Percentiles rank a stretch among this genome's conserved stretches.
Conservation (phyloP, 2,329 filamentous ascomycete species). For the Knufia petricola region DNA sequence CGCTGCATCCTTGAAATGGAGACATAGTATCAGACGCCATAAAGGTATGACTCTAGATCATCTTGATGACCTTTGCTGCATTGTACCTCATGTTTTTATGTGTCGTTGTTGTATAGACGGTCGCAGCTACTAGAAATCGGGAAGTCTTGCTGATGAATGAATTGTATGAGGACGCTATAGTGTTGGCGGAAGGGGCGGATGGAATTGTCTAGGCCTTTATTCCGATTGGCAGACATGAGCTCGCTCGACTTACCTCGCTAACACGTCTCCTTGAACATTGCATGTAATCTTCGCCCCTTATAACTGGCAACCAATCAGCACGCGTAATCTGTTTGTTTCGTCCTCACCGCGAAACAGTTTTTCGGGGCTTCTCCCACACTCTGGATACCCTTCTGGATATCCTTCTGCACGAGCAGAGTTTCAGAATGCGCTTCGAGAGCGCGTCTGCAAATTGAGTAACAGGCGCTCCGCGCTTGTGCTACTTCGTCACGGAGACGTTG, state of each 20-base stretch:
- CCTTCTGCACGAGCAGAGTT: background rate
- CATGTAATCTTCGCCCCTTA: background rate
- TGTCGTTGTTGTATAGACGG: no score
- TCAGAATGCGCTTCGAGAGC: background rate
- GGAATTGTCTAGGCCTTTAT: background rate
- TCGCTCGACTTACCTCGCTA: background rate
- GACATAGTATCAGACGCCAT: no score
- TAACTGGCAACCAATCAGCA: background rate
- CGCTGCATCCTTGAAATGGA: no score
- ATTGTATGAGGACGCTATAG: no score
- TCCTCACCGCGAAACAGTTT: background rate
- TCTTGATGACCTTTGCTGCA: no score
- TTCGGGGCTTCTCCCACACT: background rate
- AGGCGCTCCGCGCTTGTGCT: background rate
- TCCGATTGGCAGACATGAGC: background rate
- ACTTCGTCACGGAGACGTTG: background rate
- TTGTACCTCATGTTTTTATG: no score
- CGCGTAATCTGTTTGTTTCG: background rate
- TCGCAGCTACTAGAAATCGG: no score
- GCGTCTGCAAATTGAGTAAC: background rate
- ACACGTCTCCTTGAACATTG: background rate
- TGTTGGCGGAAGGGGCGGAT: background rate
- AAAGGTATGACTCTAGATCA: no score
- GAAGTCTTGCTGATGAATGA: no score
- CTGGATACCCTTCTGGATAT: background rate